Evolutionary conservation across 208 protist species (phyloP).

Genomic region (Tritrichomonas musculus): DNA sequence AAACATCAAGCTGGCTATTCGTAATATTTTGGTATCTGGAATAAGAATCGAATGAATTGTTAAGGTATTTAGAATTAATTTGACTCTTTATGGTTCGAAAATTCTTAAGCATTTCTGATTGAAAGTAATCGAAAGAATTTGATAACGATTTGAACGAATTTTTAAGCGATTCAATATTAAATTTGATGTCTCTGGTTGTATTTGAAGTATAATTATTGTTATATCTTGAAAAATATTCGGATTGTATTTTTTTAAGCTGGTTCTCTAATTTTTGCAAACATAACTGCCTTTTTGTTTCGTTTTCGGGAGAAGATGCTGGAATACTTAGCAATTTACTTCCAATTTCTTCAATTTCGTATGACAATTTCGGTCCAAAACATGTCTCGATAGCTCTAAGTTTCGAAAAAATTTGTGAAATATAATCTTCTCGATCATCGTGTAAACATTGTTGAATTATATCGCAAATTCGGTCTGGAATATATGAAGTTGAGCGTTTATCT

Average conservation of each 20-base stretch:
- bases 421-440: background rate
- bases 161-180: background rate
- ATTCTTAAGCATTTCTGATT: background rate
- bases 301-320: background rate
- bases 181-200: background rate
- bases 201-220: background rate
- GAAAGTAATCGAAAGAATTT: background rate
- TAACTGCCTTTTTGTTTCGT: background rate
- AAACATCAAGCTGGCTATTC: background rate
- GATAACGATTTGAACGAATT: background rate
- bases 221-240: too few species aligned
- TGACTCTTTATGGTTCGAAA: background rate
- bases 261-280: background rate
- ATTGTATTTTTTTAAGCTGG: background rate
- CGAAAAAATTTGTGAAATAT: background rate
- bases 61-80: background rate
- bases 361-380: background rate
- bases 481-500: background rate
- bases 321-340: background rate
- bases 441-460: background rate
- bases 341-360: background rate
- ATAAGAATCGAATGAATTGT: too few species aligned
- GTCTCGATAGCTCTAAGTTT: background rate
- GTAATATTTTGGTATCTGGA: too few species aligned
- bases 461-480: slow-evolving; percentile 14